Conservation (phyloP, 768 basidiomycete genomes). For the Leccinum ochraceum region DNA sequence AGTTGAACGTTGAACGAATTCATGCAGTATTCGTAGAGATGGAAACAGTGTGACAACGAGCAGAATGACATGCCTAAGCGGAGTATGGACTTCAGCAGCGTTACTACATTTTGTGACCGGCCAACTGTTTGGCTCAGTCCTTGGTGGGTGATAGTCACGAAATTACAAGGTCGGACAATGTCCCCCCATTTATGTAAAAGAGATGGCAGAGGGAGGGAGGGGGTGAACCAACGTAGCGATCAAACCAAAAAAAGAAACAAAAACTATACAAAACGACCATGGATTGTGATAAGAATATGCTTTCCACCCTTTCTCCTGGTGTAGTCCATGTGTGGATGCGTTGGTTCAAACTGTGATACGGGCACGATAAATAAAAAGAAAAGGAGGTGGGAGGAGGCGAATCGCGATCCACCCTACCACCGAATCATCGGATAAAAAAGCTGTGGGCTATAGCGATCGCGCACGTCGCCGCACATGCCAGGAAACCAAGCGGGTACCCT, state of each 20-base stretch:
- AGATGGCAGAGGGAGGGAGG: background rate
- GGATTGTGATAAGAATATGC: background rate
- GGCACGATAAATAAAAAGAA: background rate
- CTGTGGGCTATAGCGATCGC: constrained; percentile 66
- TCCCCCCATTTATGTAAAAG: background rate
- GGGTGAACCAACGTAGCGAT: background rate
- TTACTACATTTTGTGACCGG: too few relatives aligned
- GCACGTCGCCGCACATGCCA: constrained; percentile 63
- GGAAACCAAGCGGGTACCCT: constrained; percentile 76
- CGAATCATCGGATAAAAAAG: constrained; percentile 72
- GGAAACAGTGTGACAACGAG: too few relatives aligned
- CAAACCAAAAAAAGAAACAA: background rate
- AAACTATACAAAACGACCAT: constrained; percentile 1
- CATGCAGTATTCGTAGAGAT: too few relatives aligned
- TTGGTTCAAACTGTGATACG: background rate
- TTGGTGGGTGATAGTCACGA: too few relatives aligned
- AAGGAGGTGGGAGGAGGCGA: background rate
- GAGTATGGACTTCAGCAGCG: too few relatives aligned
- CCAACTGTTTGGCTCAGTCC: too few relatives aligned
- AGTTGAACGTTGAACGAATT: too few relatives aligned
- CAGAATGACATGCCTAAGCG: too few relatives aligned
- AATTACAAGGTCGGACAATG: background rate
- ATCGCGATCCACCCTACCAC: constrained; percentile 27
- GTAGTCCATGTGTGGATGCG: background rate
- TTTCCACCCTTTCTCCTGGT: background rate